Conservation (phyloP, 495 filamentous ascomycete genomes). For the Podospora appendiculata region DNA sequence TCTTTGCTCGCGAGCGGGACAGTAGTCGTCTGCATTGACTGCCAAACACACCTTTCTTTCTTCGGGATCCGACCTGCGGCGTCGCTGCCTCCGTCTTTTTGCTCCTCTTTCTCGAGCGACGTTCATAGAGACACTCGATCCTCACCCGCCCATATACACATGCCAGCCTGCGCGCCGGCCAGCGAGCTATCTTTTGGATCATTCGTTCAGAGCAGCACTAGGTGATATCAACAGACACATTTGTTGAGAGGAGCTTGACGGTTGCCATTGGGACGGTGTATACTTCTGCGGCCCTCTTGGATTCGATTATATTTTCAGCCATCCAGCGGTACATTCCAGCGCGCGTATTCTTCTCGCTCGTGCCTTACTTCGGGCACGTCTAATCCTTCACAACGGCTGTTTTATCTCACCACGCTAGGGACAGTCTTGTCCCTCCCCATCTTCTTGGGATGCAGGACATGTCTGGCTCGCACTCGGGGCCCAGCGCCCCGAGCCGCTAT, state of each 20-base stretch:
- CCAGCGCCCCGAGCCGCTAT: constrained; percentile 49
- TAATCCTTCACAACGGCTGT: constrained; percentile 64
- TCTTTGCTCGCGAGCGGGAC: constrained; percentile 10
- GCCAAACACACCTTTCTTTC: constrained; percentile 16
- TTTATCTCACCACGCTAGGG: constrained; percentile 58
- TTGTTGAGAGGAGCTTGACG: not conserved
- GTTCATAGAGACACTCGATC: not conserved
- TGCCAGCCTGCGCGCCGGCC: no score
- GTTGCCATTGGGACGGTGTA: not conserved
- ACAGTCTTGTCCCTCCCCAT: constrained; percentile 70
- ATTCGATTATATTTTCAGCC: not conserved
- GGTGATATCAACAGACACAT: not conserved
- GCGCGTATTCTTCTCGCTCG: constrained; percentile 19
- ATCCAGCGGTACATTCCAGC: constrained; percentile 15
- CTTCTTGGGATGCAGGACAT: constrained; percentile 83
- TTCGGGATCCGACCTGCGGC: constrained; percentile 9
- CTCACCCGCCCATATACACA: not conserved
- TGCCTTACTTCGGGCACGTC: constrained; percentile 45
- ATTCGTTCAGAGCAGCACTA: not conserved
- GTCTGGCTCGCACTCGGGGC: constrained; percentile 52
- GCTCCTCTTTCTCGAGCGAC: not conserved
- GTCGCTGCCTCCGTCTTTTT: not conserved
- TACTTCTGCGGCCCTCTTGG: not conserved
- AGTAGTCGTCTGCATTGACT: constrained; percentile 7
- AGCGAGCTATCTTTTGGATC: not conserved